Base-by-base conservation (phyloP, 2,329 filamentous ascomycete species). In the Talaromyces funiculosus region DNA sequence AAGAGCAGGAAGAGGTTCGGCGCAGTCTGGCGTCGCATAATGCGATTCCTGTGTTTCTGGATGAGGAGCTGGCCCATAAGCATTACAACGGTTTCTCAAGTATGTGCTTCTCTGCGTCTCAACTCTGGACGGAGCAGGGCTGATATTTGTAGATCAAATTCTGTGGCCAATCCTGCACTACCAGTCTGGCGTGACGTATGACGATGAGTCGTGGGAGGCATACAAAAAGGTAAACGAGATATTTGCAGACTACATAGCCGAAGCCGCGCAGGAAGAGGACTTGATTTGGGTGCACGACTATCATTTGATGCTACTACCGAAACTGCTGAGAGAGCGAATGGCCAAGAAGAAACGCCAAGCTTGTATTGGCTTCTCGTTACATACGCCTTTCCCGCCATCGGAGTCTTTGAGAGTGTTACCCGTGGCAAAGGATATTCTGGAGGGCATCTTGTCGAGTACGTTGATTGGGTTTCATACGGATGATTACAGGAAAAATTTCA, bases 381-480 rank as follows among this genome's bases (percentile, higher is more conserved):
- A 97, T 75, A 97, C 93, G 0, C 92, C 93, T 0, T 97, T 97
- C 74, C 92, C 92, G 1, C 93, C 89, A 69, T 90, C 88, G 63
- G 92, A 97, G 75, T 94, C 96, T 69, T 96, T 95, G 80, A 86
- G 92, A 63, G 94, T 95, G 63, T 80, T 97, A 7, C 92, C 92
- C 0, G 91, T 97, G 29, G 85, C 92, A 62, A 90, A 95, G 72
- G 86, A 89, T 66, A 85, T 97, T 57, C 82, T 97, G 33, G 82
- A 87, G 54, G 92, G 92, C 49, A 83, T 96, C 40, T 81, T 97
- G 24, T 86, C 92, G 70, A 94, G 91, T 77, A 92, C 96, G 72
- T 78, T 97, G 60, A 88, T 97, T 67, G 92, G 92, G n/a, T 97
- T 97, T 79, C 93, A 97, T 76, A 97, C 92, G n/a, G 95, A 96